These are phyloP conservation scores for Phenoliferia sp. DNA, from an alignment of 1,284 basidiomycete species.

Conservation along the genomic window DNA sequence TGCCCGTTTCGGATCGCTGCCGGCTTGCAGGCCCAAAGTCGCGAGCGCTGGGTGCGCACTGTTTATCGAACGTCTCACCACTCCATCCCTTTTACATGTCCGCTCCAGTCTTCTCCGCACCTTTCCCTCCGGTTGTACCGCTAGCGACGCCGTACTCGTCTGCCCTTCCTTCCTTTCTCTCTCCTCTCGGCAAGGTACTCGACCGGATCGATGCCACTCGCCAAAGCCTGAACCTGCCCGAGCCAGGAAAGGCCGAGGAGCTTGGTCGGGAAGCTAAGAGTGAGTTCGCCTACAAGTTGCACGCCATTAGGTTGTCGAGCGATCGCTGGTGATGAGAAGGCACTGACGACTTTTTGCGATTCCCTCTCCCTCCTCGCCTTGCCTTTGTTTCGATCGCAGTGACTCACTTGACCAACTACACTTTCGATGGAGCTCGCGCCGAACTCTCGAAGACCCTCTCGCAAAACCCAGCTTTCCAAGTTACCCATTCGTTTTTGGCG, in stretches of 20 bases:
- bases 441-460: constrained; percentile 94
- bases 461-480: constrained; percentile 92
- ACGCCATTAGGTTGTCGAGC: constrained; percentile 8
- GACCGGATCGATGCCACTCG: constrained; percentile 20
- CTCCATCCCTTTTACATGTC: neutral
- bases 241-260: constrained; percentile 85
- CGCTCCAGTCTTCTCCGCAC: neutral
- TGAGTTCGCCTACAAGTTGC: constrained; percentile 13
- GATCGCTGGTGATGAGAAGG: neutral
- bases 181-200: constrained; percentile 16
- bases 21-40: neutral
- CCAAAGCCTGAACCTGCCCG: constrained; percentile 61
- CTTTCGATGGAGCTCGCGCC: constrained; percentile 94
- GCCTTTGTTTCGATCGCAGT: constrained; percentile 48
- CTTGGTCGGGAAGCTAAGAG: constrained; percentile 66
- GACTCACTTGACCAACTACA: constrained; percentile 87
- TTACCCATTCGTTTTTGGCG: constrained; percentile 90
- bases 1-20: too few species aligned
- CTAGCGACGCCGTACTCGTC: constrained; percentile 15
- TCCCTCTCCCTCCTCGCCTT: neutral
- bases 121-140: neutral
- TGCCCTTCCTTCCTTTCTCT: constrained; percentile 21
- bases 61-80: neutral
- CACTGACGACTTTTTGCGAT: constrained; percentile 16
- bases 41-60: neutral